These are phyloP conservation scores for Fusarium torulosum DNA, from an alignment of 2,329 filamentous ascomycete genomes.

Conservation along the genomic window DNA sequence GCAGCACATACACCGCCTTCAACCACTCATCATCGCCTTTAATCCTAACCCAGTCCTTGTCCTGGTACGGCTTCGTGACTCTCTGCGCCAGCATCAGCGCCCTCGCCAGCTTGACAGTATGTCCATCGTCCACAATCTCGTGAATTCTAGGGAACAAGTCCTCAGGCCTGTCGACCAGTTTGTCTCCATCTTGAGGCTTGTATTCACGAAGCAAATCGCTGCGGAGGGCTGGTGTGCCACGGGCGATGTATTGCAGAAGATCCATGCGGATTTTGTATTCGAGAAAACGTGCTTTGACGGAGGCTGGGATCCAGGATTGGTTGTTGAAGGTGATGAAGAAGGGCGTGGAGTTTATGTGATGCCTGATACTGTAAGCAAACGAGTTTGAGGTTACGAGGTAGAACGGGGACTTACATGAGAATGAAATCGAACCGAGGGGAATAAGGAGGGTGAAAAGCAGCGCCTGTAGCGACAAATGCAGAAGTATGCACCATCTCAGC, in stretches of 20 bases:
- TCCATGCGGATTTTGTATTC: constrained; percentile 86
- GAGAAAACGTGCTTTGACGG: constrained; percentile 75
- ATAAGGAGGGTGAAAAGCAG: constrained; percentile 74
- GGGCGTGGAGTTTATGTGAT: constrained; percentile 78
- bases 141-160: constrained; percentile 63
- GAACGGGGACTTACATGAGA: constrained; percentile 60
- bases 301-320: constrained; percentile 69
- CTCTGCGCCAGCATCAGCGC: constrained; percentile 75
- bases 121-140: constrained; percentile 78
- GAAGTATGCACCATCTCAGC: constrained; percentile 77
- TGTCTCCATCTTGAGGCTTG: constrained; percentile 61
- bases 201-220: constrained; percentile 72
- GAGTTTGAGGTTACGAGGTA: too few species aligned
- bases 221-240: constrained; percentile 71
- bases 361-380: constrained; percentile 62
- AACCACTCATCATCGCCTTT: constrained; percentile 70
- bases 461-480: constrained; percentile 62
- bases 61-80: constrained; percentile 60
- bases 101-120: constrained; percentile 80
- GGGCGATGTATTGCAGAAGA: constrained; percentile 78
- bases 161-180: constrained; percentile 60
- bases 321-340: constrained; percentile 78
- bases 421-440: constrained; percentile 85
- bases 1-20: constrained; percentile 69
- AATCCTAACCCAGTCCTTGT: constrained; percentile 64